These are phyloP conservation scores for Crocinoboletus sp. DNA, from an alignment of 1,284 basidiomycete genomes.

Conservation along the genomic window DNA sequence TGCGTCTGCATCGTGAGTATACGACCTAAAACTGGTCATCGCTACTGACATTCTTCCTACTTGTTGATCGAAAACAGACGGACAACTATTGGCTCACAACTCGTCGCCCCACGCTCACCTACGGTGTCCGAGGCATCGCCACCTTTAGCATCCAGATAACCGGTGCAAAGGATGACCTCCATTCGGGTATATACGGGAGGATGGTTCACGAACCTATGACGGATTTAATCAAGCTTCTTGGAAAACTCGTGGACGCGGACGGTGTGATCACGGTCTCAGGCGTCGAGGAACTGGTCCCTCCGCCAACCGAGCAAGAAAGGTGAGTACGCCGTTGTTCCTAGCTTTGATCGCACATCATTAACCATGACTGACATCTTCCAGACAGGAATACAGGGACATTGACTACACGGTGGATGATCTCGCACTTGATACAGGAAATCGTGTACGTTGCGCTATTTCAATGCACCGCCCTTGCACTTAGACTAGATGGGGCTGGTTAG, in stretches of 20 bases:
- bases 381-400: neutral
- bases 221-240: neutral
- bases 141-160: neutral
- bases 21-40: neutral
- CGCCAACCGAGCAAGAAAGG: neutral
- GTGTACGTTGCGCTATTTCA: neutral
- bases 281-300: neutral
- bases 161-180: neutral
- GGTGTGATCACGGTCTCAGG: neutral
- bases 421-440: neutral
- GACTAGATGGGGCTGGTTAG: neutral
- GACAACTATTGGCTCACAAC: neutral
- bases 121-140: neutral
- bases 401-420: neutral
- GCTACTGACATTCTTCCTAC: neutral
- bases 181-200: neutral
- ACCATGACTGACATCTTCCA: neutral
- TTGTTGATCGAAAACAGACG: neutral
- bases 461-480: neutral
- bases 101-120: neutral
- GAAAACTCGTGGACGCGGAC: neutral
- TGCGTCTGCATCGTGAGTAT: neutral
- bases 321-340: neutral
- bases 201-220: neutral
- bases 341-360: neutral